Evolutionary conservation across 2,329 filamentous ascomycete species (phyloP).

Genomic region (Westerdykella aurantiaca): DNA sequence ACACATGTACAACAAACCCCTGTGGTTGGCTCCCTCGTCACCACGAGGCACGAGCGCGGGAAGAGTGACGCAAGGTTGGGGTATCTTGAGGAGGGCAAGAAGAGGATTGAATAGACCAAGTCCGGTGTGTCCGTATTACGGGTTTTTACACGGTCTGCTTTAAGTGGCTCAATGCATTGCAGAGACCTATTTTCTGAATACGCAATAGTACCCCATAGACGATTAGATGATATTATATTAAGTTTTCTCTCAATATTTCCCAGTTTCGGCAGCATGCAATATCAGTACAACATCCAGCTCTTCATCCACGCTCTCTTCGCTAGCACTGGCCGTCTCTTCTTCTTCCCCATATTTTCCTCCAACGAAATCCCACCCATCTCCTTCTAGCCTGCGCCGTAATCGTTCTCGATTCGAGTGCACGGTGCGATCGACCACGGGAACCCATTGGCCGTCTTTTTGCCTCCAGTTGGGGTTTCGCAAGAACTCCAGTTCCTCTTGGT

Average conservation of each 20-base stretch:
- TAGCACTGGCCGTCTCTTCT: constrained; percentile 8
- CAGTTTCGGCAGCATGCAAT: not conserved
- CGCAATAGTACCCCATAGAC: too few relatives aligned
- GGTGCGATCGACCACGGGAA: constrained; percentile 19
- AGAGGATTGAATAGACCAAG: constrained; percentile 71
- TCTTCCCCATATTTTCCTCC: constrained; percentile 21
- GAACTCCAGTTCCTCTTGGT: too few relatives aligned
- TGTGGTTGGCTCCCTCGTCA: constrained; percentile 69
- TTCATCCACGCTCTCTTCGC: constrained; percentile 27
- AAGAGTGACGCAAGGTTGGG: constrained; percentile 76
- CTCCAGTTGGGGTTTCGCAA: not conserved
- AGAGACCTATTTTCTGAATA: too few relatives aligned
- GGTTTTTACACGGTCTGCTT: too few relatives aligned
- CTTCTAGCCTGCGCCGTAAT: constrained; percentile 23
- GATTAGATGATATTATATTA: not conserved
- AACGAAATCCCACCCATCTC: constrained; percentile 33
- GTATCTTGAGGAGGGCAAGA: constrained; percentile 94
- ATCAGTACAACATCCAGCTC: constrained; percentile 30
- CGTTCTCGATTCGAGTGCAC: constrained; percentile 28
- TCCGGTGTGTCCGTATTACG: too few relatives aligned
- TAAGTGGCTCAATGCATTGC: too few relatives aligned
- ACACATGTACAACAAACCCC: constrained; percentile 75
- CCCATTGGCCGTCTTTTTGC: constrained; percentile 7
- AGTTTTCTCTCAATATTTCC: not conserved
- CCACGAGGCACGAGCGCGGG: constrained; percentile 65